Conservation (phyloP, 1,284 basidiomycete genomes). For the Sanghuangporus sanghuang region DNA sequence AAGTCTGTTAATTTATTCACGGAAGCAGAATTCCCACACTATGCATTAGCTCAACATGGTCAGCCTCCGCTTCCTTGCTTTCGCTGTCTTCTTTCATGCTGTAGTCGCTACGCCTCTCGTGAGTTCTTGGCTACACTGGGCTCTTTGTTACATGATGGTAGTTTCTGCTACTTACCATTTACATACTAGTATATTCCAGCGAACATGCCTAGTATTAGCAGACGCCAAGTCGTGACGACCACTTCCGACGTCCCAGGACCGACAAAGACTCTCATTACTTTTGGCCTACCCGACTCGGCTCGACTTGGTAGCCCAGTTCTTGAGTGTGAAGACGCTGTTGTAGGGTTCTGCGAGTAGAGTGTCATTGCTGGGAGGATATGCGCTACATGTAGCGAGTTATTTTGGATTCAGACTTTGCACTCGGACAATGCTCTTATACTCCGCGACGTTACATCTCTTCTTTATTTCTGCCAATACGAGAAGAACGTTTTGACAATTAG, state of each 20-base stretch:
- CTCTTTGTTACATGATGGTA: neutral
- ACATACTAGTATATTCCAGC: neutral
- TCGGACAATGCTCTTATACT: neutral
- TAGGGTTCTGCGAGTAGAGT: neutral
- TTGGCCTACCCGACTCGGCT: neutral
- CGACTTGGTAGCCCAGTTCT: neutral
- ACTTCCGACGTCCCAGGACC: neutral
- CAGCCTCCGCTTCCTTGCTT: neutral
- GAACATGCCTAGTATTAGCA: neutral
- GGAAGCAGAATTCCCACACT: neutral
- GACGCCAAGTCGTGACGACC: neutral
- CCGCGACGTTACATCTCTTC: too few relatives aligned
- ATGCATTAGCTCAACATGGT: neutral
- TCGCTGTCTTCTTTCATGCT: slow-evolving; percentile 2
- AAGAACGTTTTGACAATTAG: too few relatives aligned
- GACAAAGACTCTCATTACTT: neutral
- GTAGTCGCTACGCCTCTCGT: neutral
- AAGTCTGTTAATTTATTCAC: neutral
- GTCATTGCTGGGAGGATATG: neutral
- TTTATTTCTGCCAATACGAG: too few relatives aligned
- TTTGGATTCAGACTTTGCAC: neutral
- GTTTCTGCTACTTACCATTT: neutral
- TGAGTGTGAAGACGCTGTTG: slow-evolving; percentile 6
- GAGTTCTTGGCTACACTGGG: neutral
- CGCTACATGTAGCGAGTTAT: neutral